A percentile compares a stretch with the other conserved stretches of the same genome.
Evolutionary conservation across 2,329 filamentous ascomycete genomes (phyloP).

Genomic region (Colletotrichum salicis): DNA sequence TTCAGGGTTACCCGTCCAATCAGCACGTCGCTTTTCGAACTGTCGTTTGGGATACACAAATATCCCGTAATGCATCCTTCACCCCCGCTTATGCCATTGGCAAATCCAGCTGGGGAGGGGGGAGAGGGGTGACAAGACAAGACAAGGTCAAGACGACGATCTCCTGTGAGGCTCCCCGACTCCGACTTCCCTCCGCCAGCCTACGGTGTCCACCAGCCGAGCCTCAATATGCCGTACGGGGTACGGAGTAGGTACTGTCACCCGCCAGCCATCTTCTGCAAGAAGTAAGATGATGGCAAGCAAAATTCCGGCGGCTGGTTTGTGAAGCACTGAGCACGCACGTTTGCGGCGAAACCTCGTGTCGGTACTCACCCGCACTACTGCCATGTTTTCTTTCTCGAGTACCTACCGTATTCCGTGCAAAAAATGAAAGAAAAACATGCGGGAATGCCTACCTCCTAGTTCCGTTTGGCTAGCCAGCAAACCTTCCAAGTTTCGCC

Average conservation of each 20-base stretch:
- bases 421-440: neutral
- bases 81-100: neutral
- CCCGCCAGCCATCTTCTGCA: slow-evolving; percentile 3
- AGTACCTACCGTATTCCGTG: neutral
- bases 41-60: slow-evolving; percentile 10
- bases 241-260: too few species aligned
- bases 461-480: neutral
- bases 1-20: neutral
- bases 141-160: neutral
- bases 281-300: neutral
- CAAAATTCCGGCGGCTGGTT: neutral
- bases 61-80: neutral
- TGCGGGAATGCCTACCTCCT: neutral
- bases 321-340: neutral
- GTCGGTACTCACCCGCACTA: slow-evolving; percentile 17
- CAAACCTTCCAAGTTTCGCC: slow-evolving; percentile 12
- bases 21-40: neutral
- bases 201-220: neutral
- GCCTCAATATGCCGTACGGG: neutral
- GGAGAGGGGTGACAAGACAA: neutral
- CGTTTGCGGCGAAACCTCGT: slow-evolving; percentile 14
- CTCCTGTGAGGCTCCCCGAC: neutral
- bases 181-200: neutral
- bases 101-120: neutral
- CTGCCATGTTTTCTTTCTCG: slow-evolving; percentile 1